Conservation (phyloP, 805 yeast species). For the Kodamaea restingae region DNA sequence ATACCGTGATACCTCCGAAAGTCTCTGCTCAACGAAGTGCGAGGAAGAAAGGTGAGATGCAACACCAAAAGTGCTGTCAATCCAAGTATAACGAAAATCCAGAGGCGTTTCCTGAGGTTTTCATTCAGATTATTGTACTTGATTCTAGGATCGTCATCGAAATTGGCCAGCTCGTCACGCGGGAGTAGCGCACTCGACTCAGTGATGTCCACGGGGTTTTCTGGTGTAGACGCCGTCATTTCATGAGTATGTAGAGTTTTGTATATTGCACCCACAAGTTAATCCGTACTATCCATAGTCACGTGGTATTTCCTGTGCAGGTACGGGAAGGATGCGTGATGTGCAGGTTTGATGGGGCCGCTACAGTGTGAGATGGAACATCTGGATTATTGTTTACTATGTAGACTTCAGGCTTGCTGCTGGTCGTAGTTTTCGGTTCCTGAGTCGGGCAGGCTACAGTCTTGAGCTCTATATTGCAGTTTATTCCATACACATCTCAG, state of each 20-base stretch:
- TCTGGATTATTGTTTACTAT: too few species aligned
- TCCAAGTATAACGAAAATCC: constrained; percentile 47
- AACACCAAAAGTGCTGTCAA: constrained; percentile 49
- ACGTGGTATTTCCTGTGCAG: constrained; percentile 1
- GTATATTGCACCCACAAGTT: constrained; percentile 1
- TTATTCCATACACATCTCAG: too few species aligned
- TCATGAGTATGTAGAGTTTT: too few species aligned
- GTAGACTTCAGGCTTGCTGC: too few species aligned
- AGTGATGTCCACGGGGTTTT: background rate
- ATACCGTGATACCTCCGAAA: constrained; percentile 70
- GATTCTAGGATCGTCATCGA: constrained; percentile 3
- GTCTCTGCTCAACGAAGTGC: constrained; percentile 81
- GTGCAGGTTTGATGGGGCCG: too few species aligned
- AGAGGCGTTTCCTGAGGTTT: constrained; percentile 25
- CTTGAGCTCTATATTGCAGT: too few species aligned
- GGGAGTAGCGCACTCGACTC: constrained; percentile 3
- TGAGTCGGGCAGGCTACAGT: too few species aligned
- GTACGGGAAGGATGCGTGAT: too few species aligned
- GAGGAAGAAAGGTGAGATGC: constrained; percentile 70
- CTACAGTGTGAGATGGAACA: too few species aligned
- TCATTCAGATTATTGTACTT: constrained; percentile 2
- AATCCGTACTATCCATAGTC: background rate
- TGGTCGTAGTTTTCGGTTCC: too few species aligned
- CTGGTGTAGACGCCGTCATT: background rate
- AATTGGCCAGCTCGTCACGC: background rate